Base-by-base conservation (phyloP, 2,329 filamentous ascomycete species). In the Aspergillus fijiensis region DNA sequence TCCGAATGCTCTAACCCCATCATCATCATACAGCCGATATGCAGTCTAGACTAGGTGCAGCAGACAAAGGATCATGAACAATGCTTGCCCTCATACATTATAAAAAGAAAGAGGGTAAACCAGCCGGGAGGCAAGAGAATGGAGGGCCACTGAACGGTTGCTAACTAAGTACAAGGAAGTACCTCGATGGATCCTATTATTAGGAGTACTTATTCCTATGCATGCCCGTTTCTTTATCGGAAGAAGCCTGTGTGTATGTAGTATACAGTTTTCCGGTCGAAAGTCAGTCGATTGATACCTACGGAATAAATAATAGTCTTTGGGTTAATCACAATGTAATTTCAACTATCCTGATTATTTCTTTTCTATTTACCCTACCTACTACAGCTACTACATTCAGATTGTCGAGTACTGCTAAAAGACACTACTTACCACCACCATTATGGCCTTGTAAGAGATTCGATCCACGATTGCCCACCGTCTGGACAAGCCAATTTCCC, bases 381-480 rank as follows among this genome's bases (percentile, higher is more conserved):
- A 14, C 39, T 42, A 42, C 39, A 16, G 39, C 16, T 42, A 16
- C 39, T 16, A 42, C 12, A 42, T n/a, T n/a, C 39, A 12, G 39
- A 42, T 3, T 42, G 33, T 12, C 16, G 6, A 42, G 39, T 42
- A 42, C 39, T n/a, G 39, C 16, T n/a, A n/a, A 42, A 42, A 16
- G 53, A 55, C 49, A 33, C 31, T 35, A 35, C 33, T 35, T 35
- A 35, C 11, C 16, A 42, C 39, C 16, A 42, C 39, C 57, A 57
- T 58, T 51, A 56, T 59, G 49, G 51, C 57, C 51, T 59, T 53
- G 59, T 58, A 60, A 57, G 51, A 63, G 59, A 68, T 59, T 61
- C 61, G 62, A 68, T 66, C 63, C 66, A 67, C 62, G 64, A 65
- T 60, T 63, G 62, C 53, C 58, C 63, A 59, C 57, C 39, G 4